Evolutionary conservation across 176 grass and related monocot genomes (phyloP).

Genomic region (Hordeum marinum): DNA sequence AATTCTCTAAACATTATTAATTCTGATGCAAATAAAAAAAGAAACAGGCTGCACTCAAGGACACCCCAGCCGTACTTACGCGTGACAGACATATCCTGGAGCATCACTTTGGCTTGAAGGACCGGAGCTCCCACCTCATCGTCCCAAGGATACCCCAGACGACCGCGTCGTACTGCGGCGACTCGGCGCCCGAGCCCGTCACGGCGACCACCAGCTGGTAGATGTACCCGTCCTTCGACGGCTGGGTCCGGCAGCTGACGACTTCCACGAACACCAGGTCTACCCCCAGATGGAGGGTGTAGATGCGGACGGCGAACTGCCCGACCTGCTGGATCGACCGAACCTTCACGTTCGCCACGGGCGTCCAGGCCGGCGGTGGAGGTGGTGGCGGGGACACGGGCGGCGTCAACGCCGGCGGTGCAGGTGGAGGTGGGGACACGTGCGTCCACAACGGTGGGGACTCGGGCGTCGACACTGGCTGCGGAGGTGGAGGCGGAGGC

Average conservation of each 20-base stretch:
- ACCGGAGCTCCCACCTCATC: conserved; percentile 24
- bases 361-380: not conserved
- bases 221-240: conserved; percentile 15
- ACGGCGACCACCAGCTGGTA: conserved; percentile 26
- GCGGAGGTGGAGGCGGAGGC: not conserved
- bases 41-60: not conserved
- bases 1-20: not conserved
- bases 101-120: conserved; percentile 14
- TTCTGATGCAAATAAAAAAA: not conserved
- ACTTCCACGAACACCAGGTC: not conserved
- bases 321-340: conserved; percentile 10
- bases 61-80: not conserved
- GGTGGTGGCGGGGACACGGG: not conserved
- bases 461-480: not conserved
- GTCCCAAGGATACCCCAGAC: conserved; percentile 34
- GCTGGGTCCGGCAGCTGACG: conserved; percentile 22
- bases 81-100: not conserved
- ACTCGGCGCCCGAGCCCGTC: not conserved
- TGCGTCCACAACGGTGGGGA: not conserved
- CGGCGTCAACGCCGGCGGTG: not conserved
- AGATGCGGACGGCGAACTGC: conserved; percentile 23
- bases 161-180: not conserved
- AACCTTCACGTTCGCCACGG: conserved; percentile 24
- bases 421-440: not conserved
- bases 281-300: not conserved